Conservation (phyloP, 352 stramenopile genomes). For the Blastocystis sp. region DNA sequence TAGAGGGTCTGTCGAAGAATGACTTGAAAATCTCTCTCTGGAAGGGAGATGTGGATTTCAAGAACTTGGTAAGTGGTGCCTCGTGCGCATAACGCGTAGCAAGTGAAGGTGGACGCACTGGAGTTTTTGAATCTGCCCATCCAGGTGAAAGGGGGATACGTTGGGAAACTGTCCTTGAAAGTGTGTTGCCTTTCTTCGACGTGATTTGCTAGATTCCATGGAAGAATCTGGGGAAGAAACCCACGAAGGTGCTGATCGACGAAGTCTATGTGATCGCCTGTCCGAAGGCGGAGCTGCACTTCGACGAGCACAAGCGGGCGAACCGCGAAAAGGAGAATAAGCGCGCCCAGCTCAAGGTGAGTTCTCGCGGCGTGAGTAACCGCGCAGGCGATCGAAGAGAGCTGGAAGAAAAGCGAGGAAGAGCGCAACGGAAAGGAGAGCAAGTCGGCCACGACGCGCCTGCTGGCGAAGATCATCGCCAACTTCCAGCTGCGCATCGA, state of each 20-base stretch:
- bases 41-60: conserved; percentile 69
- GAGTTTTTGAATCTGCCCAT: conserved; percentile 70
- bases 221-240: conserved; percentile 60
- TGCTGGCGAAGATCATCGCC: conserved; percentile 64
- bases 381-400: conserved; percentile 66
- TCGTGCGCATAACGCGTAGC: conserved; percentile 7
- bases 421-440: conserved; percentile 26
- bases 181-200: background rate
- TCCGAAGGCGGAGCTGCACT: conserved; percentile 59
- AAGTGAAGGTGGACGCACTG: conserved; percentile 49
- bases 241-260: conserved; percentile 48
- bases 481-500: conserved; percentile 67
- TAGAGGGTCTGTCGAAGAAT: conserved; percentile 66
- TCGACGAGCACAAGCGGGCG: conserved; percentile 29
- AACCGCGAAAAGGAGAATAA: conserved; percentile 37
- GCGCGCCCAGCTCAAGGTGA: conserved; percentile 49
- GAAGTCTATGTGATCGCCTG: conserved; percentile 68
- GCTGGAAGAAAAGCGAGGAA: conserved; percentile 27
- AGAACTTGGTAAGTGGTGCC: conserved; percentile 35
- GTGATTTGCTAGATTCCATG: conserved; percentile 50
- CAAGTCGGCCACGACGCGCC: conserved; percentile 34
- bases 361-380: background rate
- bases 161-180: conserved; percentile 62
- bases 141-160: conserved; percentile 66
- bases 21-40: conserved; percentile 68